Evolutionary conservation across 1,284 basidiomycete species (phyloP).

Genomic region (Pisolithus thermaeus): DNA sequence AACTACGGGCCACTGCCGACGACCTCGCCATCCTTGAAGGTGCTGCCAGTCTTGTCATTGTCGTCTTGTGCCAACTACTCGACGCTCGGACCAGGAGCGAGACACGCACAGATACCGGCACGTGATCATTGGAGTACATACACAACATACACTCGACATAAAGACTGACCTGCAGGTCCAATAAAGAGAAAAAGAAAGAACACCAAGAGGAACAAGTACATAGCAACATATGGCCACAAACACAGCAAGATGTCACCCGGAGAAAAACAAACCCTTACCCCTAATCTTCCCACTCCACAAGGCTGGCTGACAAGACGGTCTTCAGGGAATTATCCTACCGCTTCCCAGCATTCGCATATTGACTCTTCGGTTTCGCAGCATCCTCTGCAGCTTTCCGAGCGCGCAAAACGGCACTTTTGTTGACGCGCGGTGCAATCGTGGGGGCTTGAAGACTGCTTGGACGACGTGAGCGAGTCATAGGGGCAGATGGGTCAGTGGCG

Average conservation of each 20-base stretch:
- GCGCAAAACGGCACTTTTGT: constrained; percentile 68
- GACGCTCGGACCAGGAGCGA: too few species aligned
- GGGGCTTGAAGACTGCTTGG: constrained; percentile 54
- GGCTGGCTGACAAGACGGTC: too few species aligned
- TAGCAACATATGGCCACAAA: too few species aligned
- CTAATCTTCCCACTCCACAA: too few species aligned
- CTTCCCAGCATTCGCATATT: constrained; percentile 26
- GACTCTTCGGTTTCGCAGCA: constrained; percentile 27
- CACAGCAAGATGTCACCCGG: too few species aligned
- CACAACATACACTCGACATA: neutral
- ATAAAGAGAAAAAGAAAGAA: neutral
- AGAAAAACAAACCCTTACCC: too few species aligned
- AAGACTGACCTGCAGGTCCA: neutral
- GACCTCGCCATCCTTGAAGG: too few species aligned
- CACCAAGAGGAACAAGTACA: neutral
- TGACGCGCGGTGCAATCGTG: constrained; percentile 59
- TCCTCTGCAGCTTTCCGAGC: constrained; percentile 45
- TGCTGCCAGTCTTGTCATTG: too few species aligned
- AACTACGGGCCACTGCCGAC: too few species aligned
- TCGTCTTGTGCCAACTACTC: too few species aligned
- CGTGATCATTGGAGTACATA: too few species aligned
- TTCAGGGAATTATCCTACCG: constrained; percentile 10
- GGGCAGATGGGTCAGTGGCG: constrained; percentile 18
- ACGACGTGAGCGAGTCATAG: constrained; percentile 27
- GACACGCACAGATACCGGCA: too few species aligned